Conservation (phyloP, 441 rosid genomes). For the Euphorbia corollata region DNA sequence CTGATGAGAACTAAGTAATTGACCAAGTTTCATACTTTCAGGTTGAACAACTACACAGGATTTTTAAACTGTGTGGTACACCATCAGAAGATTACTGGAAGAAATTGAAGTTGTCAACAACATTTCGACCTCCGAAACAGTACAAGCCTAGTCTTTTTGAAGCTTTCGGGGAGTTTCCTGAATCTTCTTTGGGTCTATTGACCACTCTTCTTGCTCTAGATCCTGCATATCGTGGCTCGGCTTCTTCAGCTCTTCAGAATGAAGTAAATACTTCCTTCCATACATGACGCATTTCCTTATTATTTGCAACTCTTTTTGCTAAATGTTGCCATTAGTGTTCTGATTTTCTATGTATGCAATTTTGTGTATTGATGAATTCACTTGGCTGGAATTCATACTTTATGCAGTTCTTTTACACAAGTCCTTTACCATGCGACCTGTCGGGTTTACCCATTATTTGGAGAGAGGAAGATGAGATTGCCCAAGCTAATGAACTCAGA, state of each 20-base stretch:
- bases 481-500: slow-evolving; percentile 27
- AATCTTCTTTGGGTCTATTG: slow-evolving; percentile 45
- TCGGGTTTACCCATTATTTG: slow-evolving; percentile 49
- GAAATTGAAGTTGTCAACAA: slow-evolving; percentile 51
- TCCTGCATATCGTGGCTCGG: slow-evolving; percentile 44
- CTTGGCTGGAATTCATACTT: neutral
- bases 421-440: slow-evolving; percentile 51
- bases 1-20: neutral
- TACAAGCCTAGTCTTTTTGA: slow-evolving; percentile 38
- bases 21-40: slow-evolving; percentile 16
- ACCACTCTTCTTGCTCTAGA: slow-evolving; percentile 59
- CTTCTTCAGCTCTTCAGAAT: slow-evolving; percentile 42
- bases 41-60: slow-evolving; percentile 95
- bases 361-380: neutral
- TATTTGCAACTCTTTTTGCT: neutral
- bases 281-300: neutral
- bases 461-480: slow-evolving; percentile 36
- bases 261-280: slow-evolving; percentile 30
- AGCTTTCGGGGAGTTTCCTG: slow-evolving; percentile 41
- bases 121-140: slow-evolving; percentile 42
- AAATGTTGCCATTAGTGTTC: neutral
- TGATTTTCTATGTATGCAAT: neutral
- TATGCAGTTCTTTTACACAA: slow-evolving; percentile 43
- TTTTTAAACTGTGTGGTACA: slow-evolving; percentile 83
- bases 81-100: slow-evolving; percentile 89